Conservation (phyloP, 2,329 filamentous ascomycete species). For the Trichoderma afroharzianum region DNA sequence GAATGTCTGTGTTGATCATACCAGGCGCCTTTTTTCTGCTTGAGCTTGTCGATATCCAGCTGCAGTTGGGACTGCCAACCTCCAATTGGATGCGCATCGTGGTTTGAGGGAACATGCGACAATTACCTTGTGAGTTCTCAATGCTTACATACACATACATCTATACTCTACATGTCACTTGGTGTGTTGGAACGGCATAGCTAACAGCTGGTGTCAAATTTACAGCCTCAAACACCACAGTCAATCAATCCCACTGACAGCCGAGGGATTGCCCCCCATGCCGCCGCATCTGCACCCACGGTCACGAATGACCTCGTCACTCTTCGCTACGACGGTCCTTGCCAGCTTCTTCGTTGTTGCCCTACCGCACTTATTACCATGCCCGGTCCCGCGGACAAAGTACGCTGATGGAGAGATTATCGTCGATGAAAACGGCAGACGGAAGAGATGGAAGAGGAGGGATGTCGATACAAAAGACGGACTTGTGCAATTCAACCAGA, state of each 20-base stretch:
- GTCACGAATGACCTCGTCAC: slow-evolving; percentile 86
- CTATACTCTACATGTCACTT: neutral
- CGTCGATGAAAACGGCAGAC: slow-evolving; percentile 44
- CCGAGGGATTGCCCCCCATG: slow-evolving; percentile 46
- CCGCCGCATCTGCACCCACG: slow-evolving; percentile 88
- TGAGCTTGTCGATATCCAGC: neutral
- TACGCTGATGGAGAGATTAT: slow-evolving; percentile 65
- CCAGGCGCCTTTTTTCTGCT: slow-evolving; percentile 17
- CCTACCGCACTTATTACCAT: slow-evolving; percentile 85
- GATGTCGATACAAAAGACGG: slow-evolving; percentile 42
- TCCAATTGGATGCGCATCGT: slow-evolving; percentile 7
- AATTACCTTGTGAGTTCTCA: slow-evolving; percentile 21
- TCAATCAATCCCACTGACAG: neutral
- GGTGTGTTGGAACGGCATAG: neutral
- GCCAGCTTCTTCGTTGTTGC: slow-evolving; percentile 90
- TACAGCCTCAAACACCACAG: neutral
- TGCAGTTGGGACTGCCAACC: neutral
- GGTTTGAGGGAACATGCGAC: slow-evolving; percentile 21
- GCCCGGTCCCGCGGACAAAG: slow-evolving; percentile 73
- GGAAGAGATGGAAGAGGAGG: slow-evolving; percentile 43
- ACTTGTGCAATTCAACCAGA: slow-evolving; percentile 46
- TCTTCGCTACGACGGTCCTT: slow-evolving; percentile 89
- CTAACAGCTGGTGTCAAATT: neutral
- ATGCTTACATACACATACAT: neutral
- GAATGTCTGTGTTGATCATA: slow-evolving; percentile 4